phyloP scores from a whole-genome alignment of 1,284 basidiomycete species.

The Flammula alnicola region DNA sequence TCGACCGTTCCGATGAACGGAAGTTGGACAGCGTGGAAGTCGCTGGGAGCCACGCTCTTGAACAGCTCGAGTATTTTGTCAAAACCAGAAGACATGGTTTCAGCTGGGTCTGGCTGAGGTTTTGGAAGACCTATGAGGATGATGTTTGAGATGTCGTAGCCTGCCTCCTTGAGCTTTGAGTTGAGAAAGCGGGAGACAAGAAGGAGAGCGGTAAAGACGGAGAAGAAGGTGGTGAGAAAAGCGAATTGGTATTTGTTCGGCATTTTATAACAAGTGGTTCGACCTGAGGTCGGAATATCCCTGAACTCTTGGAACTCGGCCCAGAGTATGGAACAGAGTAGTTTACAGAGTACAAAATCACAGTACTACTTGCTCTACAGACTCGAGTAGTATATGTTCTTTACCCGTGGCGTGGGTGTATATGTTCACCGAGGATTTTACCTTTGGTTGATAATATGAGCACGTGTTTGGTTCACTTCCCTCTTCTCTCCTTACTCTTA shows the following conservation, averaged over 20 bases:
- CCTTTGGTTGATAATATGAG: neutral
- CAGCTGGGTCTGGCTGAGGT: conserved; percentile 19
- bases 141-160: conserved; percentile 60
- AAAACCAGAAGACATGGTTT: conserved; percentile 3
- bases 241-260: conserved; percentile 52
- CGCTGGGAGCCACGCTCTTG: conserved; percentile 26
- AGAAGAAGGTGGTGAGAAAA: conserved; percentile 56
- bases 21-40: conserved; percentile 32
- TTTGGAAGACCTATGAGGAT: conserved; percentile 66
- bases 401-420: conserved; percentile 1
- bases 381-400: no score
- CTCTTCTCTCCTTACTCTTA: conserved; percentile 19
- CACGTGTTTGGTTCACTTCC: conserved; percentile 22
- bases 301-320: conserved; percentile 5
- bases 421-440: neutral
- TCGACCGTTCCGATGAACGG: conserved; percentile 37
- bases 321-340: conserved; percentile 15
- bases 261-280: conserved; percentile 32
- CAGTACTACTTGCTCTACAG: no score
- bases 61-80: conserved; percentile 24
- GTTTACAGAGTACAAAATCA: neutral
- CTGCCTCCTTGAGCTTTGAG: conserved; percentile 51
- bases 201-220: conserved; percentile 52
- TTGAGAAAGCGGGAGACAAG: conserved; percentile 45
- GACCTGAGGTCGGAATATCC: conserved; percentile 3